phyloP scores from a whole-genome alignment of 2,329 filamentous ascomycete genomes.

The Aspergillus sp. region DNA sequence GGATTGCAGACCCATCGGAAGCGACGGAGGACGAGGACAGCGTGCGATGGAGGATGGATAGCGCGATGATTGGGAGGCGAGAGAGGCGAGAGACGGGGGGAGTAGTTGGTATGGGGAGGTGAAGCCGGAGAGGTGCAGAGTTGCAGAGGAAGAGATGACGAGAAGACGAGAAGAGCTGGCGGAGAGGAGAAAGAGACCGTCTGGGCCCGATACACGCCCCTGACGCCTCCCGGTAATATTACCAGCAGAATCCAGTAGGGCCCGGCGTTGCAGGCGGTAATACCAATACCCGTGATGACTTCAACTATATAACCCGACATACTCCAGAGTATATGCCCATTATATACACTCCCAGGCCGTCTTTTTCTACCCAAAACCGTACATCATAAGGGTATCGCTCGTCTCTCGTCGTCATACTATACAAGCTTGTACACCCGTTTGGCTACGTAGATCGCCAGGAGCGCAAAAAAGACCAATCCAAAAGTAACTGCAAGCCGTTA shows the following conservation, averaged over 20 bases:
- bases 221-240: background rate
- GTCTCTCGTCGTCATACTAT: constrained; percentile 23
- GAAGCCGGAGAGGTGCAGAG: no score
- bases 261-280: background rate
- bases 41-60: background rate
- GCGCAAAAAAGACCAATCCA: constrained; percentile 67
- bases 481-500: constrained; percentile 47
- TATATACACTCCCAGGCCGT: no score
- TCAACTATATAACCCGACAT: no score
- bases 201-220: background rate
- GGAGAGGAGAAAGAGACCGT: background rate
- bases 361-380: background rate
- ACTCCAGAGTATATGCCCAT: no score
- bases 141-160: background rate
- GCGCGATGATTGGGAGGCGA: background rate
- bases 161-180: background rate
- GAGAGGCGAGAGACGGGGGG: constrained; percentile 4
- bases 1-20: background rate
- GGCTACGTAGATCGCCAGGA: constrained; percentile 69
- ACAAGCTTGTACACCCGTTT: constrained; percentile 78
- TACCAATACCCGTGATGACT: background rate
- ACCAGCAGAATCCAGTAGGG: no score
- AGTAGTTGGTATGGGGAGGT: no score
- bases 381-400: background rate
- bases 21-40: background rate